These are phyloP conservation scores for Diversispora epigaea DNA, from an alignment of 192 early-diverging fungal genomes.

Conservation along the genomic window DNA sequence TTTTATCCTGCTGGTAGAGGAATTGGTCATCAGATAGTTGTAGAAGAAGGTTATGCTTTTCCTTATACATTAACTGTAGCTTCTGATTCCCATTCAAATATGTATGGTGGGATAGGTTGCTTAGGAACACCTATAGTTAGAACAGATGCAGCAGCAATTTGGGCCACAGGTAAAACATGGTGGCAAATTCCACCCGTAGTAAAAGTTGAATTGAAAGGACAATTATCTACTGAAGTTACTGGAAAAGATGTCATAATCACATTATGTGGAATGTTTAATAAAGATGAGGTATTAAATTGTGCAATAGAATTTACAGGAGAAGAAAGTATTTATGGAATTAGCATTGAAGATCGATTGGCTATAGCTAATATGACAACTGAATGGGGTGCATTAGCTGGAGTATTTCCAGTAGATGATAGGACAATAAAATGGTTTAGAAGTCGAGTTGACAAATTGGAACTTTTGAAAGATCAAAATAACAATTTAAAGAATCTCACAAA, in stretches of 20 bases:
- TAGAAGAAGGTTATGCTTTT: slow-evolving; percentile 97
- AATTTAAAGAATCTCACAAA: slow-evolving; percentile 46
- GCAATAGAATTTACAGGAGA: slow-evolving; percentile 95
- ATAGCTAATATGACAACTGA: slow-evolving; percentile 99
- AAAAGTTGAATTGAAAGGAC: slow-evolving; percentile 81
- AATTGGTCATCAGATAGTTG: slow-evolving; percentile 97
- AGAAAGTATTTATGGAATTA: slow-evolving; percentile 58
- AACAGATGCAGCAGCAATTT: slow-evolving; percentile 97
- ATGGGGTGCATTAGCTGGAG: slow-evolving; percentile 97
- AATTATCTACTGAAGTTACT: slow-evolving; percentile 77
- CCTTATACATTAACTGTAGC: slow-evolving; percentile 92
- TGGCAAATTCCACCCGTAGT: slow-evolving; percentile 98
- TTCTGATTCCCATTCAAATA: slow-evolving; percentile 99
- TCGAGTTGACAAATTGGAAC: slow-evolving; percentile 55
- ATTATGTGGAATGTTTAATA: slow-evolving; percentile 87
- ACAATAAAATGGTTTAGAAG: slow-evolving; percentile 72
- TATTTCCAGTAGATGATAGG: slow-evolving; percentile 89
- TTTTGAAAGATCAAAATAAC: slow-evolving; percentile 53
- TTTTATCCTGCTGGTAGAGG: slow-evolving; percentile 97
- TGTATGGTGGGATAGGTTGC: slow-evolving; percentile 97
- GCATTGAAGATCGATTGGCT: slow-evolving; percentile 88
- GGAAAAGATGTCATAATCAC: slow-evolving; percentile 98
- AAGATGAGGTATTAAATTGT: slow-evolving; percentile 95
- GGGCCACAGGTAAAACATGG: slow-evolving; percentile 98
- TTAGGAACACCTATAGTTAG: slow-evolving; percentile 97